Evolutionary conservation across 495 filamentous ascomycete species (phyloP).

Genomic region (Letharia lupina): DNA sequence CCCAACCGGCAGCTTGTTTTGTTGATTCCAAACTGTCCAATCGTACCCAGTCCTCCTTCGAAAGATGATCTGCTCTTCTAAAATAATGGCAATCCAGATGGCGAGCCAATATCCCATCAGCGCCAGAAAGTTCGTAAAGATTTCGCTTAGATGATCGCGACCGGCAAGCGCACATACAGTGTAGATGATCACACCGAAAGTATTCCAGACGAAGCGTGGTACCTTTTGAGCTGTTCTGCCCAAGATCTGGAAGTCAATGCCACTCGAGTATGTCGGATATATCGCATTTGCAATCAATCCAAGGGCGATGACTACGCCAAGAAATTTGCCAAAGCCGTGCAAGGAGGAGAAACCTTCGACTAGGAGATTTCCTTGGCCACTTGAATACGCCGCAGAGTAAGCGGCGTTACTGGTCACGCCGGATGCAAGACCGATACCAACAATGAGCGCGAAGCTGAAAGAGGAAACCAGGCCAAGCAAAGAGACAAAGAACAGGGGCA

Average conservation of each 20-base stretch:
- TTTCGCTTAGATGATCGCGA: conserved; percentile 48
- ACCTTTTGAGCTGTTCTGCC: conserved; percentile 47
- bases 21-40: conserved; percentile 55
- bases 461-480: conserved; percentile 44
- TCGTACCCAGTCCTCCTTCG: conserved; percentile 43
- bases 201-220: conserved; percentile 58
- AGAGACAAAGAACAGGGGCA: conserved; percentile 26
- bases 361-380: conserved; percentile 51
- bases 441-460: conserved; percentile 53
- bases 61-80: conserved; percentile 60
- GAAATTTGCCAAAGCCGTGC: conserved; percentile 63
- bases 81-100: conserved; percentile 54
- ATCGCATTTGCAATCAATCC: conserved; percentile 66
- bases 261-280: conserved; percentile 58
- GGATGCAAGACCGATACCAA: conserved; percentile 61
- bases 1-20: conserved; percentile 51
- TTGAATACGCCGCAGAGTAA: conserved; percentile 49
- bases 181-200: conserved; percentile 50
- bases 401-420: conserved; percentile 45
- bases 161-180: conserved; percentile 58
- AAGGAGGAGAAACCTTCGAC: conserved; percentile 56
- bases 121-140: conserved; percentile 65
- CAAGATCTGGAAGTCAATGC: conserved; percentile 61
- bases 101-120: conserved; percentile 69
- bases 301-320: conserved; percentile 60